Percentiles rank a stretch among this genome's conserved stretches.
Conservation (phyloP, 228 moss, liverwort and hornwort genomes). For the Sphagnum fallax region DNA sequence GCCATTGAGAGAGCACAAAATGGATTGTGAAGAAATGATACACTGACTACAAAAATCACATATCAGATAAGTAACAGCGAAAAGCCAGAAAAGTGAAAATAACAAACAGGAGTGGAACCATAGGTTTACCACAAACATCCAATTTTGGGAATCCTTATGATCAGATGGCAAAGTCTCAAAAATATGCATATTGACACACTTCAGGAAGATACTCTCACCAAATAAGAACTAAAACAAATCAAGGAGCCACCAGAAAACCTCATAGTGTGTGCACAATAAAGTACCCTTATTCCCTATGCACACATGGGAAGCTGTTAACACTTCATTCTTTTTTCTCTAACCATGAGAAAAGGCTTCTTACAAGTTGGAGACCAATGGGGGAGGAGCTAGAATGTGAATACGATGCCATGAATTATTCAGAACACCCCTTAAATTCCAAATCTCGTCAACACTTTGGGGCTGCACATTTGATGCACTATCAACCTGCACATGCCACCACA, state of each 20-base stretch:
- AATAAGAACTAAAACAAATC: not conserved
- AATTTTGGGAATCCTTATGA: no score
- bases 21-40: not conserved
- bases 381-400: constrained; percentile 30
- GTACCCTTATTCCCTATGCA: not conserved
- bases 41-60: not conserved
- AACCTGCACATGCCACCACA: constrained; percentile 27
- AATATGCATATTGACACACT: not conserved
- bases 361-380: constrained; percentile 15
- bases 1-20: not conserved
- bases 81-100: not conserved
- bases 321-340: no score
- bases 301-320: no score
- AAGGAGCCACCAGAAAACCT: not conserved
- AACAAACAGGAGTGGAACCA: not conserved
- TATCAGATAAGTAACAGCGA: not conserved
- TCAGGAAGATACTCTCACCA: not conserved
- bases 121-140: no score
- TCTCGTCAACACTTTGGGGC: constrained; percentile 41
- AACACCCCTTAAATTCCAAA: constrained; percentile 81
- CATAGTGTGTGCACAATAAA: not conserved
- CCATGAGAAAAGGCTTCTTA: constrained; percentile 11
- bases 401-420: constrained; percentile 76
- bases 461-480: constrained; percentile 73
- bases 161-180: not conserved